Percentiles rank a stretch among this genome's conserved stretches.
phyloP scores from a whole-genome alignment of 495 filamentous ascomycete species.

The Parathielavia hyrcaniae region DNA sequence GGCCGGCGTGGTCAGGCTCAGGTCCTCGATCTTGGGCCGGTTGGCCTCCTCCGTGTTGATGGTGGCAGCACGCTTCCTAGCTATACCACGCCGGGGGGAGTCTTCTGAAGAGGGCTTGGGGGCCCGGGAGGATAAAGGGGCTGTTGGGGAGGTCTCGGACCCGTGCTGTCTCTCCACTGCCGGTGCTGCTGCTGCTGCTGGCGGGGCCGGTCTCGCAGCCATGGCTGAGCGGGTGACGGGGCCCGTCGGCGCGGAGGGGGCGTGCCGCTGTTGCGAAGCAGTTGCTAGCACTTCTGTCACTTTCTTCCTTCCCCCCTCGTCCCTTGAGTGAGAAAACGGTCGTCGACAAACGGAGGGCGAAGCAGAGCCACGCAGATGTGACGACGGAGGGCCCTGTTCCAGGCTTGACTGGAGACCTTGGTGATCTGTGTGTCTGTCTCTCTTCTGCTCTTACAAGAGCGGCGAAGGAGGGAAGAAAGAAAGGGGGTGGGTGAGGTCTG shows the following conservation, averaged over 20 bases:
- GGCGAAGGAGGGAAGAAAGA: constrained; percentile 5
- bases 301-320: constrained; percentile 10
- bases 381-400: constrained; percentile 2
- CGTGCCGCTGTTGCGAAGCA: constrained; percentile 14
- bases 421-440: constrained; percentile 16
- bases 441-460: constrained; percentile 6
- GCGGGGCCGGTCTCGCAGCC: constrained; percentile 19
- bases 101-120: not conserved
- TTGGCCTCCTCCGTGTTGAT: constrained; percentile 44
- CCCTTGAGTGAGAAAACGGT: not conserved
- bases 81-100: constrained; percentile 22
- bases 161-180: constrained; percentile 10
- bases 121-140: constrained; percentile 5
- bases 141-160: constrained; percentile 4
- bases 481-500: not conserved
- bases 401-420: not conserved
- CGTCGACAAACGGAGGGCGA: constrained; percentile 6
- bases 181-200: constrained; percentile 5
- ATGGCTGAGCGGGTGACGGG: constrained; percentile 28
- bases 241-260: constrained; percentile 11
- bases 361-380: constrained; percentile 1
- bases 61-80: constrained; percentile 44
- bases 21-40: constrained; percentile 37
- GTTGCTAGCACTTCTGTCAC: constrained; percentile 29
- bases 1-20: constrained; percentile 36